phyloP scores from a whole-genome alignment of 768 basidiomycete genomes.

The Candolleomyces aberdarensis region DNA sequence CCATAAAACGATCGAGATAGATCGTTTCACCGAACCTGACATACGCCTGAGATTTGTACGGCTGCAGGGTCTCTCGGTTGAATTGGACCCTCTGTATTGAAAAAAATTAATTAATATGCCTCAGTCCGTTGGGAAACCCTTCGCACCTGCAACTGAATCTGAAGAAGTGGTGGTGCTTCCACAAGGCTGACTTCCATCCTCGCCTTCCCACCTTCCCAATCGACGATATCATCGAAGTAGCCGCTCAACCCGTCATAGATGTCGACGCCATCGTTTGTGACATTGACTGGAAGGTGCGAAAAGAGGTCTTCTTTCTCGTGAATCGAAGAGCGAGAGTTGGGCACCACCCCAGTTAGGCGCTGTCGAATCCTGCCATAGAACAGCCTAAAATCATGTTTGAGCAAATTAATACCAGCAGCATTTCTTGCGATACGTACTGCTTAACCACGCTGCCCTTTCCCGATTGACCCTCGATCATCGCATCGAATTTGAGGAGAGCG shows the following conservation, averaged over 20 bases:
- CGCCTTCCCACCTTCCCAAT: constrained; percentile 83
- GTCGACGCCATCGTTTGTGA: constrained; percentile 84
- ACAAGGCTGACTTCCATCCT: constrained; percentile 85
- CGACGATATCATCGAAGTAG: constrained; percentile 87
- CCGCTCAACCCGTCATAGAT: constrained; percentile 91
- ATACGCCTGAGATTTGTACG: constrained; percentile 95
- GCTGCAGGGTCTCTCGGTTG: constrained; percentile 85
- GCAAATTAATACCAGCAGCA: neutral
- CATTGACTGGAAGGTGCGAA: constrained; percentile 91
- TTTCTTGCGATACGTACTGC: constrained; percentile 41
- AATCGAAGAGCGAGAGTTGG: constrained; percentile 49
- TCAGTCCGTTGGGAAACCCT: no score
- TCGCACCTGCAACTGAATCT: constrained; percentile 91
- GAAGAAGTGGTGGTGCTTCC: constrained; percentile 84
- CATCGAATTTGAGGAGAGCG: constrained; percentile 75
- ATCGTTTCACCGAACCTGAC: constrained; percentile 87
- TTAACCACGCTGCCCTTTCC: constrained; percentile 80
- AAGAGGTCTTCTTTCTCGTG: constrained; percentile 92
- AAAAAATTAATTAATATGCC: no score
- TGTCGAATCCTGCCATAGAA: constrained; percentile 89
- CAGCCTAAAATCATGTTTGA: constrained; percentile 28
- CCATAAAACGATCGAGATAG: constrained; percentile 89
- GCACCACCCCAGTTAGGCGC: constrained; percentile 36
- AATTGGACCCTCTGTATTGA: constrained; percentile 80
- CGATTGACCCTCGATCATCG: constrained; percentile 39